These are phyloP conservation scores for Nepenthes alata DNA, from an alignment of 179 eudicot genomes.

Conservation along the genomic window DNA sequence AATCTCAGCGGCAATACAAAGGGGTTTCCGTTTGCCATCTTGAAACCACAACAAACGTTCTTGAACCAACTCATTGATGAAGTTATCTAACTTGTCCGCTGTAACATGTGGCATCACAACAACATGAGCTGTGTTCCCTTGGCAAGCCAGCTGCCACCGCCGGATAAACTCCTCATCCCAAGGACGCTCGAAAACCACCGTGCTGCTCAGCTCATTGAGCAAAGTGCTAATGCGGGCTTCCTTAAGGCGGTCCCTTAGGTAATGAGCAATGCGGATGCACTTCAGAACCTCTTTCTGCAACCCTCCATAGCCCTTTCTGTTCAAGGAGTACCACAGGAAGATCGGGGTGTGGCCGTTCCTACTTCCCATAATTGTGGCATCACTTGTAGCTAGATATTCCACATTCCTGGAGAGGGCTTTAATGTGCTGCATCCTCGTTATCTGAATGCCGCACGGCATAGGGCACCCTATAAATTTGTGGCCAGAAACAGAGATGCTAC, in stretches of 20 bases:
- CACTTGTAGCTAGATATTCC: conserved; percentile 76
- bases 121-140: conserved; percentile 62
- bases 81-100: conserved; percentile 43
- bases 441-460: conserved; percentile 80
- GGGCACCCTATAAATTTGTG: conserved; percentile 90
- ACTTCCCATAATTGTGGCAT: conserved; percentile 87
- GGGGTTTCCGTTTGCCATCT: conserved; percentile 40
- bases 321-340: conserved; percentile 71
- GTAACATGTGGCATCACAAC: conserved; percentile 80
- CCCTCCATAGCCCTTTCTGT: conserved; percentile 67
- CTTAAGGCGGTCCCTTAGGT: conserved; percentile 53
- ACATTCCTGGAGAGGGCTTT: conserved; percentile 65
- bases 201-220: conserved; percentile 85
- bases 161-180: conserved; percentile 62
- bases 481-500: conserved; percentile 80
- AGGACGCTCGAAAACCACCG: conserved; percentile 78
- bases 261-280: conserved; percentile 72
- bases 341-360: conserved; percentile 85
- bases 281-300: conserved; percentile 82
- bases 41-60: conserved; percentile 48
- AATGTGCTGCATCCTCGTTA: conserved; percentile 67
- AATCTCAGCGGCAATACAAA: conserved; percentile 54
- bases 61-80: conserved; percentile 39
- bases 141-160: conserved; percentile 73
- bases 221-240: conserved; percentile 59